Evolutionary conservation across 2,329 filamentous ascomycete species (phyloP).

Genomic region (Penicillium brasilianum): DNA sequence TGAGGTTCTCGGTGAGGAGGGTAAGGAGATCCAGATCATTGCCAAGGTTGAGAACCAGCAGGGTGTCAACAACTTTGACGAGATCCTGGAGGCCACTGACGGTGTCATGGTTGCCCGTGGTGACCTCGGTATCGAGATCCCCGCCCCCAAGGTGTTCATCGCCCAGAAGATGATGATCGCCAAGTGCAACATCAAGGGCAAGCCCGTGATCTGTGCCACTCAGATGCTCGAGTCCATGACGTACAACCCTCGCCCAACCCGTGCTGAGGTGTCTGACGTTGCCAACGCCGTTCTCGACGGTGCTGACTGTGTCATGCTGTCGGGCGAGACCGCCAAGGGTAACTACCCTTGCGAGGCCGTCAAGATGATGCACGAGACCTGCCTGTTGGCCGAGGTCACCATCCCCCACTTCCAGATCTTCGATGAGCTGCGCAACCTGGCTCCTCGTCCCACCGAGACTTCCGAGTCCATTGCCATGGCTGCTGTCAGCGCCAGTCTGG

Average conservation of each 20-base stretch:
- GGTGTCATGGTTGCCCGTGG: conserved; percentile 99
- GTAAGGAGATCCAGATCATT: conserved; percentile 98
- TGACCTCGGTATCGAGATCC: conserved; percentile 98
- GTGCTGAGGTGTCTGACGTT: conserved; percentile 97
- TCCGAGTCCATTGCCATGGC: conserved; percentile 97
- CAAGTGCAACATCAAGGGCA: conserved; percentile 99
- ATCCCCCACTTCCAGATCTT: conserved; percentile 97
- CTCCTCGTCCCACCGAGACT: conserved; percentile 81
- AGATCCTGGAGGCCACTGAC: conserved; percentile 94
- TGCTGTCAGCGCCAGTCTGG: conserved; percentile 90
- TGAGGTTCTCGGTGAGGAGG: conserved; percentile 84
- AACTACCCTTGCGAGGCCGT: conserved; percentile 91
- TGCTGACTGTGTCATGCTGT: conserved; percentile 99
- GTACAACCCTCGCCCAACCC: conserved; percentile 97
- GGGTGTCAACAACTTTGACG: conserved; percentile 98
- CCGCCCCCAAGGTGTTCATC: conserved; percentile 96
- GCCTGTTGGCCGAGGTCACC: conserved; percentile 93
- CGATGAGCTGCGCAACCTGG: conserved; percentile 87
- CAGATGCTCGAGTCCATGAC: conserved; percentile 99
- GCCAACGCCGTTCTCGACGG: conserved; percentile 98
- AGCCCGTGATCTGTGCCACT: conserved; percentile 97
- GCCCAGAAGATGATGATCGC: conserved; percentile 99
- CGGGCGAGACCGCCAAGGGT: conserved; percentile 98
- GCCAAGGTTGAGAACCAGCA: conserved; percentile 99
- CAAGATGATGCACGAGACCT: conserved; percentile 97